phyloP scores from a whole-genome alignment of 2,329 filamentous ascomycete genomes.

The Verticillium dahliae region DNA sequence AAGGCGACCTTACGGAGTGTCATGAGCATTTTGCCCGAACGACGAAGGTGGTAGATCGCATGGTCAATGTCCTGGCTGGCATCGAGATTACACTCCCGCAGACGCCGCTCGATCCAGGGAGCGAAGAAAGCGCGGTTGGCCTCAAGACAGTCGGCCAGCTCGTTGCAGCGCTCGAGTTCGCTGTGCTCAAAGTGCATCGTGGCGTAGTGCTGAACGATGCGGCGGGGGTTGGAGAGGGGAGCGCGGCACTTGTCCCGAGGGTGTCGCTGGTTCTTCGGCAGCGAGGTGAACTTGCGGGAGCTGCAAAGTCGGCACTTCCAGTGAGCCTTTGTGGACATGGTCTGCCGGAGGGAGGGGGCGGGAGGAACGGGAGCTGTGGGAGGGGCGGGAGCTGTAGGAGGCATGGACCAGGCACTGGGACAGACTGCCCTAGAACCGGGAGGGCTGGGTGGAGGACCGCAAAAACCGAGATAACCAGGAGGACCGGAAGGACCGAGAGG shows the following conservation, averaged over 20 bases:
- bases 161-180: not conserved
- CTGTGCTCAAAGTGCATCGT: not conserved
- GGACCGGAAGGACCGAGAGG: not conserved
- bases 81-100: not conserved
- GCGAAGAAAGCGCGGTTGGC: not conserved
- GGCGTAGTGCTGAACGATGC: not conserved
- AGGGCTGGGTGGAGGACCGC: too few species aligned
- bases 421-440: too few species aligned
- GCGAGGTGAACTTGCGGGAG: not conserved
- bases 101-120: not conserved
- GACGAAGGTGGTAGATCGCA: not conserved
- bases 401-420: too few species aligned
- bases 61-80: not conserved
- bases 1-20: not conserved
- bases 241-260: constrained; percentile 19
- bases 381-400: too few species aligned
- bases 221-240: not conserved
- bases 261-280: constrained; percentile 15
- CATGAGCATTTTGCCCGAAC: not conserved
- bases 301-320: not conserved
- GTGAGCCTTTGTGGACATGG: not conserved
- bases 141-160: not conserved
- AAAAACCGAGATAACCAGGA: not conserved
- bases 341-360: not conserved
- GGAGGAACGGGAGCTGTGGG: too few species aligned